These are phyloP conservation scores for Paralagenidium karlingii DNA, from an alignment of 352 stramenopile genomes.

Conservation along the genomic window DNA sequence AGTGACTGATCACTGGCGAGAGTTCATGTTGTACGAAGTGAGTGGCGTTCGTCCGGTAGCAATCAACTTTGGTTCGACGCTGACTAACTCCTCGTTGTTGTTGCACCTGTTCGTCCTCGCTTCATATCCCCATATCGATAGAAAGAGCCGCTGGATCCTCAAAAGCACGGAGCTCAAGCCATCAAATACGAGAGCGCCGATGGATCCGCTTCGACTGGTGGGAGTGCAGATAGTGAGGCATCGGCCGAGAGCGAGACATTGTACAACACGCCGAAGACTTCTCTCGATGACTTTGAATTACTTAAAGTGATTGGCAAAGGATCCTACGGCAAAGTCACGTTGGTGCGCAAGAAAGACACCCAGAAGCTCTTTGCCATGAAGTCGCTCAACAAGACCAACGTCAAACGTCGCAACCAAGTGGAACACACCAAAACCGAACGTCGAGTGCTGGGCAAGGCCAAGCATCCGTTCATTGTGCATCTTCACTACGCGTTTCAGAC, in stretches of 20 bases:
- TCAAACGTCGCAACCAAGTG: conserved; percentile 77
- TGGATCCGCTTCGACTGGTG: neutral
- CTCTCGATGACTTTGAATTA: conserved; percentile 86
- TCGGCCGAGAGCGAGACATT: conserved; percentile 38
- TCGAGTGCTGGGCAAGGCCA: conserved; percentile 73
- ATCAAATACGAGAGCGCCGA: conserved; percentile 18
- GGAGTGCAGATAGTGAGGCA: conserved; percentile 14
- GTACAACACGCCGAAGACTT: conserved; percentile 84
- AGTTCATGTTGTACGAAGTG: conserved; percentile 76
- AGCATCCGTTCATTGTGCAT: conserved; percentile 88
- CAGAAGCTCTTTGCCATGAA: conserved; percentile 79
- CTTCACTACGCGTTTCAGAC: conserved; percentile 88
- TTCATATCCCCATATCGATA: conserved; percentile 5
- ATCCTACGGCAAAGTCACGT: conserved; percentile 86
- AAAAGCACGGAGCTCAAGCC: conserved; percentile 14
- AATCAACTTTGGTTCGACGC: too few species aligned
- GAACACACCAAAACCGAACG: conserved; percentile 77
- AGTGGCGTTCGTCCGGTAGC: neutral
- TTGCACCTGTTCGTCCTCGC: neutral
- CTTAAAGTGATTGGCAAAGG: conserved; percentile 88
- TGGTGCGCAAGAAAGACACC: conserved; percentile 73
- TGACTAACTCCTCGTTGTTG: neutral
- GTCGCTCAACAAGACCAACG: conserved; percentile 84
- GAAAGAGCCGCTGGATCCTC: conserved; percentile 69
- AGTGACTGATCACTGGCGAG: conserved; percentile 54